A percentile compares a stretch with the other conserved stretches of the same genome.
These are phyloP conservation scores for Spathaspora sp. DNA, from an alignment of 805 yeast genomes.

Conservation along the genomic window DNA sequence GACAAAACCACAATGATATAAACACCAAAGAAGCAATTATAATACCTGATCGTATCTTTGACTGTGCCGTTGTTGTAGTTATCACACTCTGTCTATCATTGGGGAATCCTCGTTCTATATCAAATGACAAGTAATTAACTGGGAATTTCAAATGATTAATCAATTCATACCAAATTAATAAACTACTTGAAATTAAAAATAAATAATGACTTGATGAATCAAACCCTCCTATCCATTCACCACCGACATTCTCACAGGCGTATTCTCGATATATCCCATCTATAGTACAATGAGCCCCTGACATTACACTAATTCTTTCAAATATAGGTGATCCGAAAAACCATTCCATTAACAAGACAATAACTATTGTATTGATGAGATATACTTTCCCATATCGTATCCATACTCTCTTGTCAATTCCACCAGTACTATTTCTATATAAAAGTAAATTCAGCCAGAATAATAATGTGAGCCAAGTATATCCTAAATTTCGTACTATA, in stretches of 20 bases:
- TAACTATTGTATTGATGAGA: conserved; percentile 3
- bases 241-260: conserved; percentile 15
- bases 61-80: not conserved
- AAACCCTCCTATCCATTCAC: conserved; percentile 47
- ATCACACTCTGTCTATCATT: not conserved
- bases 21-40: conserved; percentile 8
- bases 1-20: conserved; percentile 31
- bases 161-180: conserved; percentile 23
- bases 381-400: conserved; percentile 2
- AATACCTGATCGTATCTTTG: not conserved
- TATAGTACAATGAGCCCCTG: conserved; percentile 38
- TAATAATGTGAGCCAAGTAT: conserved; percentile 23
- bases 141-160: conserved; percentile 1
- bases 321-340: conserved; percentile 32
- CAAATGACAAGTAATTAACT: not conserved
- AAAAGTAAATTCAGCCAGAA: conserved; percentile 3
- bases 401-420: not conserved
- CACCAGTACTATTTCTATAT: not conserved
- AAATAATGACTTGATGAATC: conserved; percentile 55
- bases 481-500: conserved; percentile 25
- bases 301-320: conserved; percentile 26
- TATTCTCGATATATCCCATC: conserved; percentile 8
- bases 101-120: not conserved
- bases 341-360: conserved; percentile 18
- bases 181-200: conserved; percentile 39